These are phyloP conservation scores for Coelastrella sp. DNA, from an alignment of 139 green algal genomes.

Conservation along the genomic window DNA sequence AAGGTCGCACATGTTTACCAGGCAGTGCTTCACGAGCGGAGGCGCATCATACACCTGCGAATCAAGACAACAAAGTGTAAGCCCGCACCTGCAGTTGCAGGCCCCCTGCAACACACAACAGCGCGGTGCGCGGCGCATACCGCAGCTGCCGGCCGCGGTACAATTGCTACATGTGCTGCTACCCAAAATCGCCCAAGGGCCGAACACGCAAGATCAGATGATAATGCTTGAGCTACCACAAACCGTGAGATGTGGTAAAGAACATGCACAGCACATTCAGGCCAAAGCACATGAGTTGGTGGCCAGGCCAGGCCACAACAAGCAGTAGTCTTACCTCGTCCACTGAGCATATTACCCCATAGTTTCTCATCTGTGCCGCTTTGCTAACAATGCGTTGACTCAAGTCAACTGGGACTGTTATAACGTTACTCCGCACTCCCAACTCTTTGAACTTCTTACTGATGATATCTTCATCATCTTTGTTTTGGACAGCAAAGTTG, in stretches of 20 bases:
- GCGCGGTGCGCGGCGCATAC: too few species aligned
- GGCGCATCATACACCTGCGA: constrained; percentile 80
- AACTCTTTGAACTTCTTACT: not conserved
- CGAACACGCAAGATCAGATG: too few species aligned
- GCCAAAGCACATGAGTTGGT: too few species aligned
- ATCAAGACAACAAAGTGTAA: too few species aligned
- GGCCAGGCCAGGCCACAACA: not conserved
- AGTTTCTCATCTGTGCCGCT: not conserved
- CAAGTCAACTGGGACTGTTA: not conserved
- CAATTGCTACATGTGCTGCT: too few species aligned
- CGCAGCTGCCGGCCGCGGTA: too few species aligned
- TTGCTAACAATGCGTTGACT: not conserved
- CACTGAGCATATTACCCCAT: constrained; percentile 79
- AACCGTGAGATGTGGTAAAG: too few species aligned
- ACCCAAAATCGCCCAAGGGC: too few species aligned
- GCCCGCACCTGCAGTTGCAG: too few species aligned
- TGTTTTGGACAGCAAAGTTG: constrained; percentile 38
- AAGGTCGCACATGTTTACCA: constrained; percentile 55
- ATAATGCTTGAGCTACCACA: too few species aligned
- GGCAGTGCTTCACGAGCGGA: constrained; percentile 74
- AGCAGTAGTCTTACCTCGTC: constrained; percentile 53
- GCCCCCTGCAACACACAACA: too few species aligned
- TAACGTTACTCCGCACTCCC: not conserved
- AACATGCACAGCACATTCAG: too few species aligned
- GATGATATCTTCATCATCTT: constrained; percentile 1